phyloP scores from a whole-genome alignment of 257 asterid genomes.

The Primulina tabacum region DNA sequence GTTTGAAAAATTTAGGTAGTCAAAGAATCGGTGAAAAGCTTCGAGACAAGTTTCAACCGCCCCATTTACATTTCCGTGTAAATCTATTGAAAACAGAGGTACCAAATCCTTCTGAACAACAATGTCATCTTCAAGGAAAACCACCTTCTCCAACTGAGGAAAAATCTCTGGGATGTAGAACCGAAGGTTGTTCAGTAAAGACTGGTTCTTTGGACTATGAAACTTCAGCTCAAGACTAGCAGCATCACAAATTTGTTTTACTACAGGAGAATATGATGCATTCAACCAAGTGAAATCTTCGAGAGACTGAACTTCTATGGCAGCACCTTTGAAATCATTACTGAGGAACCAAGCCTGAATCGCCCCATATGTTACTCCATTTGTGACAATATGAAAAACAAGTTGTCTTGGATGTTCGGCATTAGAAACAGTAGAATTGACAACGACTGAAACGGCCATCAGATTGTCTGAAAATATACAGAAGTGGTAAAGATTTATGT shows the following conservation, averaged over 20 bases:
- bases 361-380: constrained; percentile 58
- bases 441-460: constrained; percentile 72
- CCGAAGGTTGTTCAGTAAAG: constrained; percentile 64
- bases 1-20: constrained; percentile 81
- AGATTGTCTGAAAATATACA: constrained; percentile 84
- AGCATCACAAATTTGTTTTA: constrained; percentile 42
- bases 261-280: constrained; percentile 61
- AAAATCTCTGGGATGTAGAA: constrained; percentile 84
- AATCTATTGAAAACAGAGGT: constrained; percentile 71
- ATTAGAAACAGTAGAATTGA: constrained; percentile 72
- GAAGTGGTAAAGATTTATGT: constrained; percentile 79
- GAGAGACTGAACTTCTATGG: constrained; percentile 65
- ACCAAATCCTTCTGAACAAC: constrained; percentile 85
- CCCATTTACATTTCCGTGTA: constrained; percentile 87
- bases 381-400: constrained; percentile 79
- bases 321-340: constrained; percentile 66
- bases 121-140: constrained; percentile 80
- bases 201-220: constrained; percentile 55
- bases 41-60: constrained; percentile 95
- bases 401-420: constrained; percentile 86
- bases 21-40: constrained; percentile 73
- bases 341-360: constrained; percentile 86
- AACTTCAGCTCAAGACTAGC: constrained; percentile 48
- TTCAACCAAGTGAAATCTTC: constrained; percentile 77
- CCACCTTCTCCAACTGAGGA: constrained; percentile 78